Percentiles rank a stretch among this genome's conserved stretches.
phyloP scores from a whole-genome alignment of 768 basidiomycete genomes.

The Boletus sp. region DNA sequence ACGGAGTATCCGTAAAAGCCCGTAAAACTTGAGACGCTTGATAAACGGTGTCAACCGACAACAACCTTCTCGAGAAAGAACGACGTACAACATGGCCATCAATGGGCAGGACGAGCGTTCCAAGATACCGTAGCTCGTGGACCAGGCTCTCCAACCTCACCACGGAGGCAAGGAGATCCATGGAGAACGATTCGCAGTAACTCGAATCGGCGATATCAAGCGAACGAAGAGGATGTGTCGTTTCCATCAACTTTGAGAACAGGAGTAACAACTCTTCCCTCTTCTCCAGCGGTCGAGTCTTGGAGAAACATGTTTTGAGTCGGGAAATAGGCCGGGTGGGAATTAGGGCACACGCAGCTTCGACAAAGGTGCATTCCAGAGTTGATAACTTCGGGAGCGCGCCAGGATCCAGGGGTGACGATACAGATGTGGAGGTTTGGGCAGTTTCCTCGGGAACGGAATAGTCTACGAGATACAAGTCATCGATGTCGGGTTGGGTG shows the following conservation, averaged over 20 bases:
- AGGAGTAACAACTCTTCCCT: slow-evolving; percentile 49
- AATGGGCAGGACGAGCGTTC: slow-evolving; percentile 62
- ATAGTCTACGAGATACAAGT: slow-evolving; percentile 37
- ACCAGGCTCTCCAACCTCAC: slow-evolving; percentile 34
- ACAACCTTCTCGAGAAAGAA: slow-evolving; percentile 13
- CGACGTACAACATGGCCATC: slow-evolving; percentile 31
- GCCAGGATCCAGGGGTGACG: slow-evolving; percentile 21
- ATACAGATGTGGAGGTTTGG: slow-evolving; percentile 13
- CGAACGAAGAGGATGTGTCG: slow-evolving; percentile 44
- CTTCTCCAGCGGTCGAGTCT: slow-evolving; percentile 46
- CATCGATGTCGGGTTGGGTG: slow-evolving; percentile 22
- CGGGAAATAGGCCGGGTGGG: slow-evolving; percentile 57
- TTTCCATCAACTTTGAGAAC: slow-evolving; percentile 43
- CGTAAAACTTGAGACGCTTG: slow-evolving; percentile 63
- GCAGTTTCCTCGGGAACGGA: slow-evolving; percentile 12
- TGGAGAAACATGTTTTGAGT: slow-evolving; percentile 68
- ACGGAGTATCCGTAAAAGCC: slow-evolving; percentile 50
- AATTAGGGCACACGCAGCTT: slow-evolving; percentile 55
- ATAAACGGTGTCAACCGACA: slow-evolving; percentile 5
- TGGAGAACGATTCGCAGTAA: slow-evolving; percentile 52
- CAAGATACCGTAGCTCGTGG: slow-evolving; percentile 51
- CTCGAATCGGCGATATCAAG: slow-evolving; percentile 62
- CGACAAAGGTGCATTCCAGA: slow-evolving; percentile 66
- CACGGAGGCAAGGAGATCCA: slow-evolving; percentile 48
- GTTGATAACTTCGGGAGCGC: slow-evolving; percentile 49